Evolutionary conservation across 169 alveolate genomes (phyloP).

Genomic region (Neospora caninum): DNA sequence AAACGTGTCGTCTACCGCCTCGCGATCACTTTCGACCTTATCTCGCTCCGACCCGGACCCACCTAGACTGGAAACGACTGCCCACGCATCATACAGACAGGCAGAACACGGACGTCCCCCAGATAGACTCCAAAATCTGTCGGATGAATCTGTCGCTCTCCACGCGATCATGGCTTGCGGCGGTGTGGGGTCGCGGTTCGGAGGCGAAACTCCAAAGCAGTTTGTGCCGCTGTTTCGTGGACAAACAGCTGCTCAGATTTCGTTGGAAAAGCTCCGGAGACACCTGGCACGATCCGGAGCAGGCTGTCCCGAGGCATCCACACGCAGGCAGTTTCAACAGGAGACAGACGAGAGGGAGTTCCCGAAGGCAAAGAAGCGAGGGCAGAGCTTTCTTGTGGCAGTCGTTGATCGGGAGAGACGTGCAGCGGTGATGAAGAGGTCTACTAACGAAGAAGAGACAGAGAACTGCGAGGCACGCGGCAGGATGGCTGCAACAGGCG

Average conservation of each 20-base stretch:
- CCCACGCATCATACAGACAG: too few relatives aligned
- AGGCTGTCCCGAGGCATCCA: background rate
- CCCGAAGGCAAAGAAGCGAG: background rate
- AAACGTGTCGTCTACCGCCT: too few relatives aligned
- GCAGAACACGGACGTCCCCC: background rate
- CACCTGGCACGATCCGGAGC: background rate
- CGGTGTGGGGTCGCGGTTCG: background rate
- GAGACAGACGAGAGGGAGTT: background rate
- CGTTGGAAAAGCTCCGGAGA: background rate
- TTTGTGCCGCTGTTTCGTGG: background rate
- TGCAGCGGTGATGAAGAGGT: background rate
- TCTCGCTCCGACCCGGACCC: background rate
- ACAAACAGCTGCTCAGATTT: background rate
- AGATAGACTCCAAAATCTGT: background rate
- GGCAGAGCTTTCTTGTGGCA: background rate
- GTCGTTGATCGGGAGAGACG: background rate
- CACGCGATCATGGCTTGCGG: conserved; percentile 4
- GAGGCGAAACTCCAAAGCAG: background rate
- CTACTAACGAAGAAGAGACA: background rate
- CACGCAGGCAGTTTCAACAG: background rate
- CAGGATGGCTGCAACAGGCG: too few relatives aligned
- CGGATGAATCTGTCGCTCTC: background rate
- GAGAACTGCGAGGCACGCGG: background rate
- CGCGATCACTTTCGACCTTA: too few relatives aligned
- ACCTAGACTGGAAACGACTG: too few relatives aligned